phyloP scores from a whole-genome alignment of 768 basidiomycete species.

The Tephrocybe sp. region DNA sequence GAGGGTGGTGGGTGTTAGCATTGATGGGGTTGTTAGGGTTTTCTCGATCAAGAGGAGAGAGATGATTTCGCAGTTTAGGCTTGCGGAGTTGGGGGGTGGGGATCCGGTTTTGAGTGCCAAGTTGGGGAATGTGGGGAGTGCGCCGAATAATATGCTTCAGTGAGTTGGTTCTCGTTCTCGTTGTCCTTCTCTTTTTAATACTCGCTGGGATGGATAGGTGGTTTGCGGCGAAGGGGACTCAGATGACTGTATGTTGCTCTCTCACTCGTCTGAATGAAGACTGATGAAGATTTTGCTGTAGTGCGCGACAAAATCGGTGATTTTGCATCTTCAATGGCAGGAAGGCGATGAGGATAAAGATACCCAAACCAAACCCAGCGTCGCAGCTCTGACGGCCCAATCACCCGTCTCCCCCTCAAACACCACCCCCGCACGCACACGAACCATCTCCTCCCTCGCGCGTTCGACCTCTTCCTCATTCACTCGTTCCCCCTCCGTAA shows the following conservation, averaged over 20 bases:
- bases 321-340: slow-evolving; percentile 85
- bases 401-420: slow-evolving; percentile 19
- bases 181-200: slow-evolving; percentile 1
- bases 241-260: slow-evolving; percentile 71
- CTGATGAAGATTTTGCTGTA: slow-evolving; percentile 24
- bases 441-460: slow-evolving; percentile 51
- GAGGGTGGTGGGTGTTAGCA: slow-evolving; percentile 86
- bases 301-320: slow-evolving; percentile 89
- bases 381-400: slow-evolving; percentile 16
- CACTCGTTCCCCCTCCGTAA: too few relatives aligned
- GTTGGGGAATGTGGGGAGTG: slow-evolving; percentile 74
- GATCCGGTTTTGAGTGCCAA: slow-evolving; percentile 69
- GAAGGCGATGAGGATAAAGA: slow-evolving; percentile 51
- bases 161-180: slow-evolving; percentile 22
- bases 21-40: slow-evolving; percentile 88
- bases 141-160: slow-evolving; percentile 89
- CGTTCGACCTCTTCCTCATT: slow-evolving; percentile 51
- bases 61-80: slow-evolving; percentile 91
- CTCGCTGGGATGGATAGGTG: slow-evolving; percentile 41
- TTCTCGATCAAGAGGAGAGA: slow-evolving; percentile 85
- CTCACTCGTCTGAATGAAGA: not conserved
- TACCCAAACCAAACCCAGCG: slow-evolving; percentile 13
- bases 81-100: slow-evolving; percentile 70
- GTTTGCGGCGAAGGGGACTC: slow-evolving; percentile 88
- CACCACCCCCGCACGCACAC: slow-evolving; percentile 35